phyloP scores from a whole-genome alignment of 768 basidiomycete species.

The Exsudoporus frostii region DNA sequence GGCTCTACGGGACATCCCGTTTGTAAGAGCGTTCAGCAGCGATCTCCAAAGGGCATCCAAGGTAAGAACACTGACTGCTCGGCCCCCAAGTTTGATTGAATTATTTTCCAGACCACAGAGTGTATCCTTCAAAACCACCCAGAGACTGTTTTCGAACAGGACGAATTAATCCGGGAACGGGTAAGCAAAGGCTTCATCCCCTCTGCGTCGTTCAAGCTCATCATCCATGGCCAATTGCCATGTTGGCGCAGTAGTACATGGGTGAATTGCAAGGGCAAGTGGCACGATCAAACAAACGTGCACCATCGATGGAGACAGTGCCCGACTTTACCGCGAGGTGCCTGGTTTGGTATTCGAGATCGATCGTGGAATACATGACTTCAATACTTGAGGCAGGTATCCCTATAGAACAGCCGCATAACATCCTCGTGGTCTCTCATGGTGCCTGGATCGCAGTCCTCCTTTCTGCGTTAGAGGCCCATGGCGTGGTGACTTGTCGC shows the following conservation, averaged over 20 bases:
- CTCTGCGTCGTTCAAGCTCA: background rate
- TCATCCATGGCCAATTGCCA: background rate
- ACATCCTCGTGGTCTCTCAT: slow-evolving; percentile 62
- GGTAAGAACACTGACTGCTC: slow-evolving; percentile 38
- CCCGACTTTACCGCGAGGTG: slow-evolving; percentile 48
- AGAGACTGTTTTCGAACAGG: slow-evolving; percentile 39
- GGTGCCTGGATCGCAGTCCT: slow-evolving; percentile 61
- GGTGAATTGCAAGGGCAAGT: slow-evolving; percentile 58
- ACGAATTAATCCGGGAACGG: slow-evolving; percentile 58
- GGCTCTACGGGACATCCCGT: slow-evolving; percentile 50
- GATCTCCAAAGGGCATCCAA: slow-evolving; percentile 66
- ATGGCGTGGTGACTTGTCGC: slow-evolving; percentile 36
- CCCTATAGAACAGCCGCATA: slow-evolving; percentile 29
- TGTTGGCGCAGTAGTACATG: slow-evolving; percentile 43
- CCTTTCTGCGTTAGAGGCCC: slow-evolving; percentile 45
- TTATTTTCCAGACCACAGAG: slow-evolving; percentile 56
- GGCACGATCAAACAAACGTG: slow-evolving; percentile 10
- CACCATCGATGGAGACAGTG: slow-evolving; percentile 24
- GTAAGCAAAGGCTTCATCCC: slow-evolving; percentile 36
- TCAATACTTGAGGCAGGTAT: slow-evolving; percentile 16
- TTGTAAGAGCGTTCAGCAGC: slow-evolving; percentile 64
- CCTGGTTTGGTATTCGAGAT: slow-evolving; percentile 58
- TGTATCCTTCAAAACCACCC: slow-evolving; percentile 56
- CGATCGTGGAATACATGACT: slow-evolving; percentile 35
- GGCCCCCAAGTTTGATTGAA: background rate